A percentile compares a stretch with the other conserved stretches of the same genome.
phyloP scores from a whole-genome alignment of 2,329 filamentous ascomycete genomes.

The Reticulascus tulasneorum region DNA sequence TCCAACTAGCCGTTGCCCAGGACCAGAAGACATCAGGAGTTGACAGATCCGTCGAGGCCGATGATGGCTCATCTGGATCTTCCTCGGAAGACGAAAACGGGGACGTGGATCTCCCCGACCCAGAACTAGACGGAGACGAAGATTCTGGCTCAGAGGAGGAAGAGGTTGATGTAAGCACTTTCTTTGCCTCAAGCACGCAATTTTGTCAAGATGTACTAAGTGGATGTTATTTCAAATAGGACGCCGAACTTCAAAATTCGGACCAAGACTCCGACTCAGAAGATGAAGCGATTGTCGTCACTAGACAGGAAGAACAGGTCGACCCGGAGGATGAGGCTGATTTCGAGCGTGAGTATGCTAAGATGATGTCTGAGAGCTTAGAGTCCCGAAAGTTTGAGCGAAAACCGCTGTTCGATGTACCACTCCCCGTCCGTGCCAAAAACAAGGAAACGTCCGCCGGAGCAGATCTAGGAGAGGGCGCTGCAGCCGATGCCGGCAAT shows the following conservation, averaged over 20 bases:
- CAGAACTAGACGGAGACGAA: conserved; percentile 57
- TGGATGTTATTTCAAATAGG: conserved; percentile 28
- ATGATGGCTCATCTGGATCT: conserved; percentile 66
- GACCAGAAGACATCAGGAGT: conserved; percentile 78
- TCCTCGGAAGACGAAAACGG: conserved; percentile 74
- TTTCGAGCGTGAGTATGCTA: conserved; percentile 95
- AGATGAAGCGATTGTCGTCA: conserved; percentile 89
- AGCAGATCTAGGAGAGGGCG: conserved; percentile 6
- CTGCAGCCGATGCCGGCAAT: conserved; percentile 12
- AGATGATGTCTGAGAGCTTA: conserved; percentile 96
- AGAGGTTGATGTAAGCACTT: conserved; percentile 2
- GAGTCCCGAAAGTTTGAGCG: conserved; percentile 95
- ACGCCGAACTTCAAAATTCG: conserved; percentile 47
- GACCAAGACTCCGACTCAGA: conserved; percentile 62
- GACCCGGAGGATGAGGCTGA: conserved; percentile 95
- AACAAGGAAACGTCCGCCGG: conserved; percentile 25
- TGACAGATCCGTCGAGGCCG: conserved; percentile 65
- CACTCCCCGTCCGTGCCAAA: conserved; percentile 79
- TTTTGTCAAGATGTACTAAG: conserved; percentile 11
- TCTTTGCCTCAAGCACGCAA: too few species aligned
- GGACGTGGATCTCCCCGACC: conserved; percentile 59
- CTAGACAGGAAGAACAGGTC: conserved; percentile 80
- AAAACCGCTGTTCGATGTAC: conserved; percentile 93
- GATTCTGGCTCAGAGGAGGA: conserved; percentile 31
- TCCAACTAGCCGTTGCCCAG: conserved; percentile 82